Conservation (phyloP, 306 rosid genomes). For the Cucurbita pepo region DNA sequence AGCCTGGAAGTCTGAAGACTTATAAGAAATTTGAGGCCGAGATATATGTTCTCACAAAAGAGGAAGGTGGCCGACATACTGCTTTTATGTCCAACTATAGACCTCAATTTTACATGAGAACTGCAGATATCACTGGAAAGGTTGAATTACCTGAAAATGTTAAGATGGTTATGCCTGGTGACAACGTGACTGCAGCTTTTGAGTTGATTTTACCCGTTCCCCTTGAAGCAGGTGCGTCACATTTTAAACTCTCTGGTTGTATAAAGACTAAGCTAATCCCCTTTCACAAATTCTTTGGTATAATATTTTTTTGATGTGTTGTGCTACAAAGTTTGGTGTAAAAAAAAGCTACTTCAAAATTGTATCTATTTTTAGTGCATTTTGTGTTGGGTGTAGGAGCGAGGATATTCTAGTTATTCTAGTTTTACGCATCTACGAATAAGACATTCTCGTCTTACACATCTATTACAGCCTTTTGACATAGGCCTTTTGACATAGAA, state of each 20-base stretch:
- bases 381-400: too few relatives aligned
- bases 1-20: slow-evolving; percentile 74
- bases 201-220: slow-evolving; percentile 82
- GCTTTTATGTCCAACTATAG: slow-evolving; percentile 91
- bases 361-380: too few relatives aligned
- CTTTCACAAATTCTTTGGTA: not conserved
- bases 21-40: slow-evolving; percentile 89
- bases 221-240: slow-evolving; percentile 67
- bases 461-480: too few relatives aligned
- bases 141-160: slow-evolving; percentile 83
- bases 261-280: not conserved
- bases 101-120: slow-evolving; percentile 95
- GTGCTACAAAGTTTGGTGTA: too few relatives aligned
- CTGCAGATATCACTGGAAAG: slow-evolving; percentile 92
- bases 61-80: slow-evolving; percentile 98
- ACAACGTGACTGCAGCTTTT: slow-evolving; percentile 76
- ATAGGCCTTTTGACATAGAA: too few relatives aligned
- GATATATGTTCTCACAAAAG: slow-evolving; percentile 92
- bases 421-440: too few relatives aligned
- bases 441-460: too few relatives aligned
- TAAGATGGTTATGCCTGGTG: slow-evolving; percentile 99
- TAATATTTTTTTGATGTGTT: too few relatives aligned
- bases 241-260: not conserved
- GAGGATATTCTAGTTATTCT: too few relatives aligned
- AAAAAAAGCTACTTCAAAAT: too few relatives aligned